Evolutionary conservation across 2,329 filamentous ascomycete species (phyloP).

Genomic region (Fonsecaea pedrosoi): DNA sequence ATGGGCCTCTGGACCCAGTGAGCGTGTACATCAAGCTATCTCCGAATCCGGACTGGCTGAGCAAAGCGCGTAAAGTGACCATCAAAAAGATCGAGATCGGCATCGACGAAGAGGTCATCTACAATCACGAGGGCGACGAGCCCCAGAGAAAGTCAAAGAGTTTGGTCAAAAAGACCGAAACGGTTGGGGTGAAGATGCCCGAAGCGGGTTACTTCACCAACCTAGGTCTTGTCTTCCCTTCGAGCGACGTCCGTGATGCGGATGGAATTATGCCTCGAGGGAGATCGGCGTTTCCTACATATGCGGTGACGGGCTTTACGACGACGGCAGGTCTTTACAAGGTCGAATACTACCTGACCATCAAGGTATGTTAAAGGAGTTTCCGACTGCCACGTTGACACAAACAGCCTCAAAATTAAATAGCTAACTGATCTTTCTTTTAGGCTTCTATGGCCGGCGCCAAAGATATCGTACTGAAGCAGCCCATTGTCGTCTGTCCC

Average conservation of each 20-base stretch:
- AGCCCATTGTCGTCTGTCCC: slow-evolving; percentile 94
- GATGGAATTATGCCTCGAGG: slow-evolving; percentile 87
- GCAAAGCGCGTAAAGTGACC: slow-evolving; percentile 87
- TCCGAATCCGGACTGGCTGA: slow-evolving; percentile 89
- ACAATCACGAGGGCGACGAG: slow-evolving; percentile 96
- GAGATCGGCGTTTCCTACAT: slow-evolving; percentile 86
- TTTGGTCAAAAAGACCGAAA: slow-evolving; percentile 81
- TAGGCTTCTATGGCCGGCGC: slow-evolving; percentile 88
- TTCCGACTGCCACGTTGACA: not conserved
- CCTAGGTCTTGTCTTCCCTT: slow-evolving; percentile 86
- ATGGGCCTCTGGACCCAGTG: slow-evolving; percentile 92
- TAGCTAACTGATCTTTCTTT: slow-evolving; percentile 10
- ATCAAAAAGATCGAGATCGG: slow-evolving; percentile 92
- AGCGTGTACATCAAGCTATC: slow-evolving; percentile 94
- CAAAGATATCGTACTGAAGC: slow-evolving; percentile 83
- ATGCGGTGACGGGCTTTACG: slow-evolving; percentile 88
- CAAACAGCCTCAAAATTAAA: not conserved
- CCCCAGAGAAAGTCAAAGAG: slow-evolving; percentile 88
- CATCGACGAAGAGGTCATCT: slow-evolving; percentile 98
- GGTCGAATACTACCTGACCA: slow-evolving; percentile 94
- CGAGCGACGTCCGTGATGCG: slow-evolving; percentile 82
- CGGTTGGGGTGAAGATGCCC: slow-evolving; percentile 81
- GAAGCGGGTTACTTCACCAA: slow-evolving; percentile 94
- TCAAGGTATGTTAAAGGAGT: slow-evolving; percentile 70
- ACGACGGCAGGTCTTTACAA: slow-evolving; percentile 95